Percentiles rank a stretch among this genome's conserved stretches.
Conservation (phyloP, 225 moss, liverwort and hornwort species). For the Marchantia polymorpha region DNA sequence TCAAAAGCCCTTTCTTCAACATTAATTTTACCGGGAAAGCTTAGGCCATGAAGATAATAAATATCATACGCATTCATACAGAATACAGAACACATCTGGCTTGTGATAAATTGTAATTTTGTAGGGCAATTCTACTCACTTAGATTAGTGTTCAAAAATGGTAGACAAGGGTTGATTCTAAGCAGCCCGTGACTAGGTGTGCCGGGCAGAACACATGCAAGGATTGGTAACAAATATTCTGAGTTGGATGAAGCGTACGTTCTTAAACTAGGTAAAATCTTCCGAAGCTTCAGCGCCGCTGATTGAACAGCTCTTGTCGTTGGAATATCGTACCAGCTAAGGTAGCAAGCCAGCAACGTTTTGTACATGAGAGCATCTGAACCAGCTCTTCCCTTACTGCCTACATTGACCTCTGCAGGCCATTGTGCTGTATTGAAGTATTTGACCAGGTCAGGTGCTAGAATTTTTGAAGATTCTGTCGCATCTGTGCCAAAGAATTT, state of each 20-base stretch:
- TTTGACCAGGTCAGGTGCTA: constrained; percentile 54
- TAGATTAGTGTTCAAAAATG: constrained; percentile 44
- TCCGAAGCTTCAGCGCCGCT: constrained; percentile 60
- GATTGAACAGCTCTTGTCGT: constrained; percentile 56
- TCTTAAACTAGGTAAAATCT: constrained; percentile 54
- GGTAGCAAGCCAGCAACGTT: constrained; percentile 75
- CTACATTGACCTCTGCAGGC: constrained; percentile 40
- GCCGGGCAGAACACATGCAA: constrained; percentile 72
- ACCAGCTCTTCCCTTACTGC: constrained; percentile 23
- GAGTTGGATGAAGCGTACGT: constrained; percentile 48
- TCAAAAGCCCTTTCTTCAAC: no score
- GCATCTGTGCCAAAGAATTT: constrained; percentile 32
- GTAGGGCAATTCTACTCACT: not conserved
- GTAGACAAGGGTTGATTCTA: constrained; percentile 78
- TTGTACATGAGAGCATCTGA: constrained; percentile 48
- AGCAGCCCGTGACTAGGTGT: constrained; percentile 75
- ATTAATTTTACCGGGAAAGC: no score
- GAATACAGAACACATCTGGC: no score
- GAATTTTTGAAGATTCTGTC: constrained; percentile 39
- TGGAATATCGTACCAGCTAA: constrained; percentile 93
- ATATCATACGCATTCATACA: no score
- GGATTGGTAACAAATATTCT: constrained; percentile 63
- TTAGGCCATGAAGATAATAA: no score
- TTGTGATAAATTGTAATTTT: no score
- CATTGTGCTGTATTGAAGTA: constrained; percentile 70